Base-by-base conservation (phyloP, 140 eudicot species). In the Senecio squalidus region DNA sequence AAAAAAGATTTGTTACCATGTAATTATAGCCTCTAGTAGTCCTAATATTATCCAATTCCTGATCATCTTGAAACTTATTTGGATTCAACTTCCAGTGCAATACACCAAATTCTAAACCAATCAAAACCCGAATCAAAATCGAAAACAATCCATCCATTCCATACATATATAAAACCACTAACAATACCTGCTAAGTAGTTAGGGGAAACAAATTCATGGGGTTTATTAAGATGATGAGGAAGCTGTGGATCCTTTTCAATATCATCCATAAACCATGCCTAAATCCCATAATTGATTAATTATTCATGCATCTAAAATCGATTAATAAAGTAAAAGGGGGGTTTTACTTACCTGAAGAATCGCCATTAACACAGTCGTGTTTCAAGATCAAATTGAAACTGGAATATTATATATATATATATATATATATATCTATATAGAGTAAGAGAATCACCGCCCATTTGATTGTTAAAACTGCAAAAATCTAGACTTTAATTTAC, bases 231-330 rank as follows among this genome's bases (percentile, higher is more conserved):
- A 45, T 82, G 88, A 70, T 82, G 95, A 39, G 97, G 92, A 40
- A 84, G 88, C 78, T 92, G 84, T 48, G 83, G 91, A 65, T 89
- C 78, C 20, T 77, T 76, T 14, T 30, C 72, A 9, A 46, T 23
- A 51, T 78, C 86, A 64, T 83, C 84, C 96, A 87, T 87, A 44
- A 80, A 83, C 96, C 94, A 87, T 57, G 96, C 96, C 95, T 86
- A 50, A 24, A 56, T 50, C 6, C 55, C n/a, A 55, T 5, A 26
- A 17, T 43, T 41, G 47, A 33, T 48, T 58, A 25, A 25, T 23
- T 20, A 6, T 8, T 13, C 7, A 52, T n/a, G n/a, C n/a, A 60
- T 11, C 2, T 4, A 24, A 36, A 22, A 5, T 14, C 9, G 14
- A 48, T 15, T 8, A 11, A 0, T 14, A 51, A 40, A 46, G 52